Base-by-base conservation (phyloP, 192 early-diverging fungal genomes). In the Dimargaris verticillata region DNA sequence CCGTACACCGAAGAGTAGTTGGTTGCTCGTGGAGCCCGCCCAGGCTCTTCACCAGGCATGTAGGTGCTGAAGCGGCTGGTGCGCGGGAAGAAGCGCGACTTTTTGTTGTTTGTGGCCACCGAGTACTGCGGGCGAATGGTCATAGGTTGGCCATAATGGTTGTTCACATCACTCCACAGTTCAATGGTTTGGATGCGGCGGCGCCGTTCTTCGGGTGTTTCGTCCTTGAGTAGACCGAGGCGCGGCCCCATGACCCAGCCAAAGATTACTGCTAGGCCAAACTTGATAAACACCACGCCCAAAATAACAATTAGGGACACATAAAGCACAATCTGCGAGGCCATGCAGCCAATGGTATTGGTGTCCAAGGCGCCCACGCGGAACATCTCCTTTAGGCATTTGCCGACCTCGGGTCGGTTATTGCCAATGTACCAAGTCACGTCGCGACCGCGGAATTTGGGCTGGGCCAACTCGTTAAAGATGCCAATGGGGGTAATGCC, bases 321-420 rank as follows among this genome's bases (percentile, higher is more conserved):
- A 58, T 86, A 92, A 18, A 91, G 71, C 9, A 88, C 74, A 46
- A 95, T 83, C 53, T 86, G 80, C 0, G 88, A 82, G 3, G 87
- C 75, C 44, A 91, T 83, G 70, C 92, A 95, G 0, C 91, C 91
- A 29, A 87, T 68, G 4, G 83, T 81, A 44, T 78, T 78, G 22
- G 82, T 72, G 66, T 95, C 91, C 52, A 95, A 69, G 1, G 77
- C 78, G 0, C 89, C 92, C 28, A 92, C 83, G 60, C 83, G 78
- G 75, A 89, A 80, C 50, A 86, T 76, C 24, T 92, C 88, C 14
- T 75, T 68, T 64, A 92, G 70, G 64, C 92, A 95, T 47, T 80
- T 73, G 50, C 78, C 87, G 38, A 83, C 61, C 28, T 67, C 55
- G 46, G 78, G 69, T 20, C 69, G 67, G 47, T 81, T 81, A 65